These are phyloP conservation scores for Gonium pectorale DNA, from an alignment of 139 green algal genomes.

Conservation along the genomic window DNA sequence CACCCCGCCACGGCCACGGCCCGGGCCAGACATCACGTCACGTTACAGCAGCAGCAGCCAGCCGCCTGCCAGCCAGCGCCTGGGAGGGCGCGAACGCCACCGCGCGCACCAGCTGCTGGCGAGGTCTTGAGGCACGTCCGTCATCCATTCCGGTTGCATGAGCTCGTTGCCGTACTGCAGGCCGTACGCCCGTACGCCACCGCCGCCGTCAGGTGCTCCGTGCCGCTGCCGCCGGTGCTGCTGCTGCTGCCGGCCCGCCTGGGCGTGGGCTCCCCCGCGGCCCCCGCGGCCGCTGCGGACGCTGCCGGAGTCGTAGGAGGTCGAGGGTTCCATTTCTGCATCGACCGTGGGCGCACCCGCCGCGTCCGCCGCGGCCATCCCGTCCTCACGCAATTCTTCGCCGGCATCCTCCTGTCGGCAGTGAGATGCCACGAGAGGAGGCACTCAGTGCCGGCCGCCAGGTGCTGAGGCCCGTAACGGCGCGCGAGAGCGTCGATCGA, in stretches of 20 bases:
- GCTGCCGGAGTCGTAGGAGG: neutral
- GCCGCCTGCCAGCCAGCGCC: too few species aligned
- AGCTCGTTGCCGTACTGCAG: constrained; percentile 80
- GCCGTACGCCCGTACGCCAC: constrained; percentile 8
- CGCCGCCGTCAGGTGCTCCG: neutral
- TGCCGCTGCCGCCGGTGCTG: neutral
- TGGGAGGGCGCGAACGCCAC: neutral
- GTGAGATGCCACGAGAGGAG: too few species aligned
- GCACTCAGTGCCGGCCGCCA: too few species aligned
- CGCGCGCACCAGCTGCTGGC: constrained; percentile 71
- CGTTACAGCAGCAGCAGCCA: too few species aligned
- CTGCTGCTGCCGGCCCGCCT: neutral
- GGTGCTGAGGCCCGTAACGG: too few species aligned
- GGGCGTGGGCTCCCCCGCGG: neutral
- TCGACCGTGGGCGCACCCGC: too few species aligned
- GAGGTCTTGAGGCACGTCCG: constrained; percentile 85
- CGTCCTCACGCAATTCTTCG: neutral
- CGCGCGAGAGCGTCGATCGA: too few species aligned
- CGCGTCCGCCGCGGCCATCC: too few species aligned
- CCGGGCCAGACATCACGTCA: too few species aligned
- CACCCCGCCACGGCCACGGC: too few species aligned
- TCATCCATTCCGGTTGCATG: constrained; percentile 92
- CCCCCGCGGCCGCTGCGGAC: neutral
- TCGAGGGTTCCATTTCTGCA: neutral
- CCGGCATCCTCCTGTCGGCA: neutral